phyloP scores from a whole-genome alignment of 768 basidiomycete species.

The Tephrocybe sp. region DNA sequence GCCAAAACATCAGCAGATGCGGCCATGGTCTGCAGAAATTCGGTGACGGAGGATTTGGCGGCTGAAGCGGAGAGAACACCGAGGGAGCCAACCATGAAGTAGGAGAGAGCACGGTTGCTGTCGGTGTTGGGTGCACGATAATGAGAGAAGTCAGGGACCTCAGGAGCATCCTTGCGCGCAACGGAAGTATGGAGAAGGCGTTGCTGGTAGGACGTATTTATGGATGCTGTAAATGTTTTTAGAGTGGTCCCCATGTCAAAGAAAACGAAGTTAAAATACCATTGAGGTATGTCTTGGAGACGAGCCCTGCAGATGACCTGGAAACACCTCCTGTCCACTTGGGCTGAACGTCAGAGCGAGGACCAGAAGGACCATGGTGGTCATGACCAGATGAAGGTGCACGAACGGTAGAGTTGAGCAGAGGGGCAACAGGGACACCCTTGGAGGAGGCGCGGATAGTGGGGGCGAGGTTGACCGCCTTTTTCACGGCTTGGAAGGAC shows the following conservation, averaged over 20 bases:
- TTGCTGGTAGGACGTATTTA: constrained; percentile 56
- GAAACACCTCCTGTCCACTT: constrained; percentile 63
- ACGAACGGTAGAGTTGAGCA: constrained; percentile 71
- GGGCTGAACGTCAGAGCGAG: constrained; percentile 64
- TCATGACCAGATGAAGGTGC: constrained; percentile 60
- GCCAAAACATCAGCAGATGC: constrained; percentile 98
- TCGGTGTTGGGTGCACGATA: constrained; percentile 73
- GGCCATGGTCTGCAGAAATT: constrained; percentile 94
- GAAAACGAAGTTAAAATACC: constrained; percentile 42
- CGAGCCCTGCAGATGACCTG: constrained; percentile 51
- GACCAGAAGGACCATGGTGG: constrained; percentile 52
- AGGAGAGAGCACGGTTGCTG: constrained; percentile 75
- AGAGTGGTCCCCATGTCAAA: neutral
- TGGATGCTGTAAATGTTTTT: constrained; percentile 38
- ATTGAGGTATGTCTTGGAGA: constrained; percentile 62
- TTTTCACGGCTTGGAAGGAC: constrained; percentile 73
- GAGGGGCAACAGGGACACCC: constrained; percentile 77
- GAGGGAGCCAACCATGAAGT: constrained; percentile 89
- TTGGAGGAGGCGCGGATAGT: constrained; percentile 77
- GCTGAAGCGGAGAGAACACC: constrained; percentile 93
- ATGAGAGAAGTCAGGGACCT: constrained; percentile 86
- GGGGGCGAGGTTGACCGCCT: constrained; percentile 78
- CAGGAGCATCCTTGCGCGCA: constrained; percentile 63
- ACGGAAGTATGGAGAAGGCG: constrained; percentile 81
- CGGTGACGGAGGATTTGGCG: constrained; percentile 91